Conservation (phyloP, 768 basidiomycete genomes). For the Termitomyces sp. region DNA sequence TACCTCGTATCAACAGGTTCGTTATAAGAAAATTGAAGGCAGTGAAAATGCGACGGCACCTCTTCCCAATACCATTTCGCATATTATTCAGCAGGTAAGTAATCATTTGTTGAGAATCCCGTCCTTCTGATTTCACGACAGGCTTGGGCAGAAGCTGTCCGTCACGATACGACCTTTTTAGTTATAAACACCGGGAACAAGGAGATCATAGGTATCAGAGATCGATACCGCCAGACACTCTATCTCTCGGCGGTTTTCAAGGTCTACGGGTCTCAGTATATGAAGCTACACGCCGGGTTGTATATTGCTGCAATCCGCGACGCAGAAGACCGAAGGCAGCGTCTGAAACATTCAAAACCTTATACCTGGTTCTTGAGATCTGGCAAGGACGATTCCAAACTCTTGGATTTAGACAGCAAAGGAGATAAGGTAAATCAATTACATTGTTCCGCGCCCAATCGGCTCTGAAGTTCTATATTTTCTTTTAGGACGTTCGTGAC, state of each 20-base stretch:
- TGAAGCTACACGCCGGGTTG: constrained; percentile 12
- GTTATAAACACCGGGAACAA: constrained; percentile 13
- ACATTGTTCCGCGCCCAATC: neutral
- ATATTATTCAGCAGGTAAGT: constrained; percentile 7
- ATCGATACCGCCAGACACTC: constrained; percentile 7
- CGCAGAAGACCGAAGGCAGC: neutral
- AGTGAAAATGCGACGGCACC: neutral
- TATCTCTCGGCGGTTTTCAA: constrained; percentile 12
- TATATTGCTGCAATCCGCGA: constrained; percentile 14
- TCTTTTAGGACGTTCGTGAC: neutral
- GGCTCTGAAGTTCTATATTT: neutral
- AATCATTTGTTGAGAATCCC: neutral
- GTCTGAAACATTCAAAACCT: neutral
- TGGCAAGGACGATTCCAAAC: neutral
- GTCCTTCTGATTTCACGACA: neutral
- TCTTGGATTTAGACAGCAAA: neutral
- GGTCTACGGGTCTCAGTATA: constrained; percentile 2
- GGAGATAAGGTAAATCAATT: neutral
- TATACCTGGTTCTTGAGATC: neutral
- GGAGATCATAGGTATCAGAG: constrained; percentile 14
- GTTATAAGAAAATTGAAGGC: neutral
- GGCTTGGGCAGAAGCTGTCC: constrained; percentile 15
- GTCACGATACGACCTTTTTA: constrained; percentile 14
- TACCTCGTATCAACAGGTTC: neutral
- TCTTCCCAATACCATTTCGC: neutral